Conservation (phyloP, 2,329 filamentous ascomycete genomes). For the Aaosphaeria pasadenensis region DNA sequence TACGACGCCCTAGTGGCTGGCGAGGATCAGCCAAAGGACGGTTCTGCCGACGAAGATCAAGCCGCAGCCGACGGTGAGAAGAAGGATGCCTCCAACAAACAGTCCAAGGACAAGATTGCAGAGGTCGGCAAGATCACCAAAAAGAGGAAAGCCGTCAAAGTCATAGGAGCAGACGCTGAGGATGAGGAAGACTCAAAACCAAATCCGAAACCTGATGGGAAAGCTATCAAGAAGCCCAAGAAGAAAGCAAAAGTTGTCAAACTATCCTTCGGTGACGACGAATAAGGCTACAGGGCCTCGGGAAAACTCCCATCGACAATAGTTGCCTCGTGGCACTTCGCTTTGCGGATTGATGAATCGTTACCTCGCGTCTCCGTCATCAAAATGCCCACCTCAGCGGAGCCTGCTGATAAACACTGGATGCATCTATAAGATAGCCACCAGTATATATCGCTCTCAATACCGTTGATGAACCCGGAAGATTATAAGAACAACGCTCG, state of each 20-base stretch:
- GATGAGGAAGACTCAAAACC: slow-evolving; percentile 8
- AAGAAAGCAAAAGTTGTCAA: slow-evolving; percentile 37
- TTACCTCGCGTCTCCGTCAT: too few species aligned
- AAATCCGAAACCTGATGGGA: slow-evolving; percentile 9
- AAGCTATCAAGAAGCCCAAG: slow-evolving; percentile 28
- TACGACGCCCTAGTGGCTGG: slow-evolving; percentile 43
- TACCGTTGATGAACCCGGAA: too few species aligned
- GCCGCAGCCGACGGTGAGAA: neutral
- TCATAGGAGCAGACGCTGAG: slow-evolving; percentile 29
- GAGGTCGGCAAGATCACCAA: slow-evolving; percentile 31
- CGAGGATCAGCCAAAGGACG: slow-evolving; percentile 16
- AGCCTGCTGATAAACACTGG: too few species aligned
- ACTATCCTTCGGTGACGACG: slow-evolving; percentile 36
- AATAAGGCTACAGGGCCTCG: slow-evolving; percentile 11
- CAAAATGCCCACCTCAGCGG: too few species aligned
- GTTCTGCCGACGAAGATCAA: slow-evolving; percentile 1
- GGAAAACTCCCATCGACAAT: too few species aligned
- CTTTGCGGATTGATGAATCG: too few species aligned
- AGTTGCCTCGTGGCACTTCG: too few species aligned
- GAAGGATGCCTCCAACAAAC: slow-evolving; percentile 2
- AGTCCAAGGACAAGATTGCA: slow-evolving; percentile 27
- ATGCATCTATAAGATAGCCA: too few species aligned
- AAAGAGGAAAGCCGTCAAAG: slow-evolving; percentile 37
- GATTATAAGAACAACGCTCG: too few species aligned
- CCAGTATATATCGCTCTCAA: too few species aligned